These are phyloP conservation scores for Phytophthora nicotianae DNA, from an alignment of 352 stramenopile genomes.

Conservation along the genomic window DNA sequence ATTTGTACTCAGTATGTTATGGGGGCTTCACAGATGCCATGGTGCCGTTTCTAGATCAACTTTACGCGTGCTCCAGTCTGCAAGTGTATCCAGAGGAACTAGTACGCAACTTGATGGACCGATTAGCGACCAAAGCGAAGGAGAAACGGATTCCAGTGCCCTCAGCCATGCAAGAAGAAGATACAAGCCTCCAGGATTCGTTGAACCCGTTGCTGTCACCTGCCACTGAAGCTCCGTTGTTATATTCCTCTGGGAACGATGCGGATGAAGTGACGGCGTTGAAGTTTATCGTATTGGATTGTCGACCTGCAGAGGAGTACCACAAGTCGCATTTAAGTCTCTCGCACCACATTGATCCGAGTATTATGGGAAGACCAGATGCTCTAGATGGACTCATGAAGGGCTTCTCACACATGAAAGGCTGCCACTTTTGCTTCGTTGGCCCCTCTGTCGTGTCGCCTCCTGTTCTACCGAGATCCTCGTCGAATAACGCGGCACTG, in stretches of 20 bases:
- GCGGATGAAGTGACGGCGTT: slow-evolving; percentile 29
- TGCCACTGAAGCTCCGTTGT: slow-evolving; percentile 5
- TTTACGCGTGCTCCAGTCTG: slow-evolving; percentile 77
- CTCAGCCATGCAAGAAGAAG: slow-evolving; percentile 10
- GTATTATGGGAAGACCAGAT: slow-evolving; percentile 72
- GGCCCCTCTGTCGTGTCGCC: slow-evolving; percentile 51
- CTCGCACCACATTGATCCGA: slow-evolving; percentile 89
- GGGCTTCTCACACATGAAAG: slow-evolving; percentile 86
- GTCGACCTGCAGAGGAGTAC: slow-evolving; percentile 74
- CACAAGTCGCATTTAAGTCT: slow-evolving; percentile 81
- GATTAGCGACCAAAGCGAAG: slow-evolving; percentile 39
- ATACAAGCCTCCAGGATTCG: slow-evolving; percentile 9
- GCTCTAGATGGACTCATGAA: slow-evolving; percentile 78
- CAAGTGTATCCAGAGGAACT: slow-evolving; percentile 87
- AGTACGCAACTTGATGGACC: slow-evolving; percentile 72
- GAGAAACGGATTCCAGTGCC: slow-evolving; percentile 20
- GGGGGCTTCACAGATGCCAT: slow-evolving; percentile 69
- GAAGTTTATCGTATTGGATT: slow-evolving; percentile 86
- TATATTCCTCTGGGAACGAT: slow-evolving; percentile 27
- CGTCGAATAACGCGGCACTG: slow-evolving; percentile 44
- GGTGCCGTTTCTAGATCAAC: slow-evolving; percentile 69
- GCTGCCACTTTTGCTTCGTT: slow-evolving; percentile 90
- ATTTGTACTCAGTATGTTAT: slow-evolving; percentile 87
- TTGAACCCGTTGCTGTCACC: slow-evolving; percentile 49
- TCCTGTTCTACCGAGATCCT: slow-evolving; percentile 29